These are phyloP conservation scores for Brassica napus DNA, from an alignment of 345 rosid genomes.

Conservation along the genomic window DNA sequence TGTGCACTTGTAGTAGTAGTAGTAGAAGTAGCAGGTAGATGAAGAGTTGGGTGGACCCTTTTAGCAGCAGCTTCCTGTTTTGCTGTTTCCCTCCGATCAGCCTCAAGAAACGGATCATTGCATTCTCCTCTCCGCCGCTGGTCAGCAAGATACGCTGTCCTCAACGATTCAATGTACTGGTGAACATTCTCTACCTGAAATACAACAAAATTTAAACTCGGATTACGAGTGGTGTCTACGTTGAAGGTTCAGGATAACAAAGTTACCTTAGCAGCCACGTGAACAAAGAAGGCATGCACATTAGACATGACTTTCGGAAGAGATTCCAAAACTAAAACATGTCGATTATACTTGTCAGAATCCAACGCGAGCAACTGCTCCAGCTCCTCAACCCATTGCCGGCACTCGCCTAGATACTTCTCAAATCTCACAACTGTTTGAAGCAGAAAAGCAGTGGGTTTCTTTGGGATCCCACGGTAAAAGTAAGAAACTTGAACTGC, in stretches of 20 bases:
- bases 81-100: conserved; percentile 93
- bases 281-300: conserved; percentile 88
- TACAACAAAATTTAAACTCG: background rate
- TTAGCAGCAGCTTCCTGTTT: conserved; percentile 95
- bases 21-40: conserved; percentile 60
- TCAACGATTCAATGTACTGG: conserved; percentile 89
- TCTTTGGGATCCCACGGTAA: conserved; percentile 87
- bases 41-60: conserved; percentile 92
- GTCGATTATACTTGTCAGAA: conserved; percentile 61
- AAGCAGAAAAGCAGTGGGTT: conserved; percentile 80
- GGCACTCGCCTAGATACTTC: conserved; percentile 77
- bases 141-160: conserved; percentile 79
- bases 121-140: conserved; percentile 82
- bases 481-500: conserved; percentile 70
- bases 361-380: conserved; percentile 80
- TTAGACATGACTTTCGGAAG: conserved; percentile 92
- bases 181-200: conserved; percentile 84
- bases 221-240: background rate
- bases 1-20: conserved; percentile 53
- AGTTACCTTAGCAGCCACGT: conserved; percentile 91
- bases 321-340: conserved; percentile 64
- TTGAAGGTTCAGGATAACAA: background rate
- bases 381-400: conserved; percentile 90
- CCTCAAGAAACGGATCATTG: conserved; percentile 91
- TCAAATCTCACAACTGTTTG: conserved; percentile 83